A percentile compares a stretch with the other conserved stretches of the same genome.
phyloP scores from a whole-genome alignment of 2,329 filamentous ascomycete species.

The Trichoderma sp. region DNA sequence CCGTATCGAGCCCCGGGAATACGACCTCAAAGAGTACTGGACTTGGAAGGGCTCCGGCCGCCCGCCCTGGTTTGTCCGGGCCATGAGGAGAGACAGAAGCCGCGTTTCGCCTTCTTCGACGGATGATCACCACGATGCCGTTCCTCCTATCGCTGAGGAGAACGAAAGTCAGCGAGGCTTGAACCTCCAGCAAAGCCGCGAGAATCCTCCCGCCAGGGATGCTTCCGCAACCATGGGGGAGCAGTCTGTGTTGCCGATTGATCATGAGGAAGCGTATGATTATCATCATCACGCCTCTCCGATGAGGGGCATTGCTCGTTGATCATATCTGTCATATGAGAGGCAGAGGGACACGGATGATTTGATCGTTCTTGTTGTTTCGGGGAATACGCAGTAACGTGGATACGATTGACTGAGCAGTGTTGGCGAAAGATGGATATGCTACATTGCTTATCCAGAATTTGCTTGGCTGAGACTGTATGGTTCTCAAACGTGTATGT shows the following conservation, averaged over 20 bases:
- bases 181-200: not conserved
- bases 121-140: not conserved
- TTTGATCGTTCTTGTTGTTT: not conserved
- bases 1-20: conserved; percentile 50
- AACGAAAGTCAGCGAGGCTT: conserved; percentile 26
- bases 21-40: conserved; percentile 59
- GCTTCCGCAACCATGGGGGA: conserved; percentile 6
- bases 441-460: not conserved
- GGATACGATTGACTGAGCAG: not conserved
- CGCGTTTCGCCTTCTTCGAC: not conserved
- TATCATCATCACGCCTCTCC: not conserved
- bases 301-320: conserved; percentile 8
- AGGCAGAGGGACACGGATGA: not conserved
- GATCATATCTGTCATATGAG: not conserved
- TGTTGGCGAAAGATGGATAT: not conserved
- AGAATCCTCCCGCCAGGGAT: conserved; percentile 33
- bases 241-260: conserved; percentile 30
- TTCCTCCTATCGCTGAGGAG: not conserved
- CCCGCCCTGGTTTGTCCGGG: conserved; percentile 51
- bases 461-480: not conserved
- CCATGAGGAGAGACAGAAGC: conserved; percentile 31
- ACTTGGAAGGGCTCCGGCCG: conserved; percentile 53
- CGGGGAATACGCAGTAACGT: not conserved
- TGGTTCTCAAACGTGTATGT: not conserved
- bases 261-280: conserved; percentile 25